Evolutionary conservation across 1,284 basidiomycete genomes (phyloP).

Genomic region (Sphaerobolus stellatus): DNA sequence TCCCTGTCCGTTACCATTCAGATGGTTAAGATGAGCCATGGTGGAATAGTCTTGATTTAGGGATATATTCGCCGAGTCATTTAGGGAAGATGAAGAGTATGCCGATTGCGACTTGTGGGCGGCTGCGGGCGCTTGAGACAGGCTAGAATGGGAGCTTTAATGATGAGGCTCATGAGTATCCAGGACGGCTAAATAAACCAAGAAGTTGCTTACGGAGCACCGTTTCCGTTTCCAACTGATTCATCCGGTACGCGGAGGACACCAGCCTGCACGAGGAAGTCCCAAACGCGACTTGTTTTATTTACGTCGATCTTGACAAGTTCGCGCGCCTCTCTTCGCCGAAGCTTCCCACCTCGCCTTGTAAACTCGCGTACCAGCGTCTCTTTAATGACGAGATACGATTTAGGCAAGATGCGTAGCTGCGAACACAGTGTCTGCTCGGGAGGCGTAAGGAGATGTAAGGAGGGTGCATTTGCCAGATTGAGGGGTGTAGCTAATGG

Average conservation of each 20-base stretch:
- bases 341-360: constrained; percentile 81
- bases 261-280: constrained; percentile 79
- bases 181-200: too few species aligned
- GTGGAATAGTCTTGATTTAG: too few species aligned
- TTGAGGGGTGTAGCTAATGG: constrained; percentile 65
- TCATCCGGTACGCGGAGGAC: constrained; percentile 14
- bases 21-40: too few species aligned
- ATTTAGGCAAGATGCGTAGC: constrained; percentile 86
- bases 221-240: too few species aligned
- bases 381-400: constrained; percentile 91
- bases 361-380: constrained; percentile 89
- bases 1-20: too few species aligned
- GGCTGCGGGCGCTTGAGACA: too few species aligned
- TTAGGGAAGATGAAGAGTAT: too few species aligned
- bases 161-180: too few species aligned
- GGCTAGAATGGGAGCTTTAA: too few species aligned
- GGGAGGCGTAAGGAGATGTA: constrained; percentile 82
- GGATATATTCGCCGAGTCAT: too few species aligned
- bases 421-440: constrained; percentile 88
- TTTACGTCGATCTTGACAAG: constrained; percentile 91
- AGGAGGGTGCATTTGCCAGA: constrained; percentile 79
- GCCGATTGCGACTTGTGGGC: too few species aligned
- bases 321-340: constrained; percentile 82
- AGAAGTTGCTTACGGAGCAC: too few species aligned
- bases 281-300: constrained; percentile 88